Evolutionary conservation across 78 protist genomes (phyloP), one percentile per base, ranked within the genome.

Genomic region (Dictyostelium brefeldianum): DNA sequence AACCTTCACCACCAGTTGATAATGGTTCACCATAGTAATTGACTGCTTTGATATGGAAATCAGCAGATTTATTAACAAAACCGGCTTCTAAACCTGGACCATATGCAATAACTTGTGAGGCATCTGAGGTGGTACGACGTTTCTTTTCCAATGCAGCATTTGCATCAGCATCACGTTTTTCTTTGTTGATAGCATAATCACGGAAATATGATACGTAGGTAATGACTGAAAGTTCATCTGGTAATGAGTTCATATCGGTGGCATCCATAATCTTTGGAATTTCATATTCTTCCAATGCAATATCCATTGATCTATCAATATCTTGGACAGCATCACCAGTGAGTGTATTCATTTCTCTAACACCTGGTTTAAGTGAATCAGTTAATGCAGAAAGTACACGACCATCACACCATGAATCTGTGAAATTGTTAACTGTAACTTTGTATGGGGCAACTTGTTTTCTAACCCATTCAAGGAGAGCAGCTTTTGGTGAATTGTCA

Each of bases 381-480:
- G 94, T 89, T 59, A 95, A 80, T 46, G 94, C 95, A 81, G 74
- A 77, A 48, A 95, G 89, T 9, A 92, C 94, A 20, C 78, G 54
- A 65, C 97, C 97, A 56, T 95, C 92, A 22, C 80, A 27, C 97
- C 96, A 95, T 78, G 78, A 67, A 20, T 95, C 91, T 0, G 92
- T 89, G 69, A 95, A 95, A 77, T 95, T 83, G 70, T 80, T 71
- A 1, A 95, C 90, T 10, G 20, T n/a, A 9, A 74, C 78, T 15
- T 69, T 85, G 81, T 95, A 81, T 78, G 91, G 94, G 5, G 74
- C 73, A 59, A 89, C 94, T 82, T 95, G 91, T 29, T 80, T 51
- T 47, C 92, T 74, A 25, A 95, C 97, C 97, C 97, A 95, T 46
- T 81, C 91, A 65, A 95, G 73, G n/a, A 95, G 95, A 9, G 90